These are phyloP conservation scores for Backusella morwellensis DNA, from an alignment of 192 early-diverging fungal species.

Conservation along the genomic window DNA sequence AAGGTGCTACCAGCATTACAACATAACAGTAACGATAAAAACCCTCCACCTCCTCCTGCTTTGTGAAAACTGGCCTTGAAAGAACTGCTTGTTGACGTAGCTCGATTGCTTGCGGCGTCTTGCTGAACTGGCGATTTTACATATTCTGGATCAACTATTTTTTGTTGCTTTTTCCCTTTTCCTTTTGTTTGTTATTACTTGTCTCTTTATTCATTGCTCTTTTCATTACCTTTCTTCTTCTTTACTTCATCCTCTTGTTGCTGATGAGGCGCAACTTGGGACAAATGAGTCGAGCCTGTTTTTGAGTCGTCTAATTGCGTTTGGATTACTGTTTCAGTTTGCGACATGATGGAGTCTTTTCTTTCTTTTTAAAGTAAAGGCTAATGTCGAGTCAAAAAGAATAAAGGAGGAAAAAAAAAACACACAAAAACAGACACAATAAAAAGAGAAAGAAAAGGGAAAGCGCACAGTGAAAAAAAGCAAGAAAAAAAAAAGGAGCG, in stretches of 20 bases:
- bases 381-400: not conserved
- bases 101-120: not conserved
- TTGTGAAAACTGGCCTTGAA: not conserved
- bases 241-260: not conserved
- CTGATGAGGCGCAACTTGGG: not conserved
- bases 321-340: not conserved
- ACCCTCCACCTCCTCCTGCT: not conserved
- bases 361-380: not conserved
- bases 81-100: not conserved
- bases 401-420: not conserved
- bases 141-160: slow-evolving; percentile 6
- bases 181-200: not conserved
- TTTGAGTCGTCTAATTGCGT: not conserved
- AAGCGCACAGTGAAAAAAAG: not conserved
- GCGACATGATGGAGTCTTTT: not conserved
- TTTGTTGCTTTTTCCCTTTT: not conserved
- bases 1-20: not conserved
- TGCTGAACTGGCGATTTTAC: not conserved
- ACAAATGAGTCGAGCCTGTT: not conserved
- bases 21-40: slow-evolving; percentile 18
- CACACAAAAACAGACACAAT: no score
- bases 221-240: not conserved
- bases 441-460: no score
- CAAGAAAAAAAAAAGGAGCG: not conserved
- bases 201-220: not conserved